Evolutionary conservation across 352 stramenopile genomes (phyloP).

Genomic region (Globisporangium middletonii): DNA sequence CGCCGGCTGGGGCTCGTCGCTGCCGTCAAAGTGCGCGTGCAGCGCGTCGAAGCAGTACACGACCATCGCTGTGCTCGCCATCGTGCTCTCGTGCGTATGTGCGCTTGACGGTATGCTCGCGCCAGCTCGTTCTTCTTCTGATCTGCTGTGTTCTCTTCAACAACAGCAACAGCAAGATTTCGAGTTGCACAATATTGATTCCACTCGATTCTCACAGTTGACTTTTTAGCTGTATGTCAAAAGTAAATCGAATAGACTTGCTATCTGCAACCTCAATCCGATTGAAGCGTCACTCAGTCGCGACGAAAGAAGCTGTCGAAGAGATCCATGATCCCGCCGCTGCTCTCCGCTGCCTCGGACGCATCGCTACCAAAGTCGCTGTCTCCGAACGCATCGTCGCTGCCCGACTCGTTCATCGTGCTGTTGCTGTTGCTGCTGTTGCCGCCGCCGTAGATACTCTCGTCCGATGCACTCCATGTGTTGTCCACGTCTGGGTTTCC

Average conservation of each 20-base stretch:
- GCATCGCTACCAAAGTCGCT: constrained; percentile 15
- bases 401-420: constrained; percentile 3
- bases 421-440: background rate
- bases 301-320: constrained; percentile 53
- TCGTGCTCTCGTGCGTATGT: constrained; percentile 13
- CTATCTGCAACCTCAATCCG: background rate
- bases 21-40: constrained; percentile 57
- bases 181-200: no score
- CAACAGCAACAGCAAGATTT: no score
- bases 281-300: constrained; percentile 8
- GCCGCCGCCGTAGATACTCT: constrained; percentile 50
- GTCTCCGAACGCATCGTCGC: constrained; percentile 15
- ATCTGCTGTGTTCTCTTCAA: no score
- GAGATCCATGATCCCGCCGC: constrained; percentile 47
- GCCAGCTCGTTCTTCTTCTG: no score
- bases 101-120: no score
- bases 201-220: no score
- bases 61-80: constrained; percentile 78
- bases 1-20: constrained; percentile 33
- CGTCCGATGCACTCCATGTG: constrained; percentile 32
- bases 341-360: constrained; percentile 7
- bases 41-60: constrained; percentile 84
- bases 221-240: no score
- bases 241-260: no score
- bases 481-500: background rate